phyloP scores from a whole-genome alignment of 164 flowering plant genomes.

The Amborella trichopoda region DNA sequence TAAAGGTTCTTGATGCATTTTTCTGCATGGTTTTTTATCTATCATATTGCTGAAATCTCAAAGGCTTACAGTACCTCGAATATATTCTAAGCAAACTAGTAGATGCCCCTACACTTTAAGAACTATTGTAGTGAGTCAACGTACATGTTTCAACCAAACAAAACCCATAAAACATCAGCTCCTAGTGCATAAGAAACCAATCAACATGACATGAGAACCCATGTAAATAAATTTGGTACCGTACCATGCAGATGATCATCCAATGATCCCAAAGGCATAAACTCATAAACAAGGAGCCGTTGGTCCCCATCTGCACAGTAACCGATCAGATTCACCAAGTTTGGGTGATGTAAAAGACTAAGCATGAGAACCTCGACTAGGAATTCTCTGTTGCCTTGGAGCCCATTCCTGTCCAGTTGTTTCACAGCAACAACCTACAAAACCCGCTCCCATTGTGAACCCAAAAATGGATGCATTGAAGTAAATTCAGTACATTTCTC shows the following conservation, averaged over 20 bases:
- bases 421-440: constrained; percentile 29
- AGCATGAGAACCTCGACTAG: constrained; percentile 35
- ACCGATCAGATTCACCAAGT: constrained; percentile 27
- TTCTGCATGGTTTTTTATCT: no score
- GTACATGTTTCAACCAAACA: background rate
- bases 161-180: background rate
- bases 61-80: background rate
- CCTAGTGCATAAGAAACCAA: background rate
- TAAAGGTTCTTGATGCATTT: no score
- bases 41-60: no score
- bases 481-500: no score
- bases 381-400: constrained; percentile 31
- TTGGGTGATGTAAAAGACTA: constrained; percentile 30
- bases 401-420: constrained; percentile 27
- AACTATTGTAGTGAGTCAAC: background rate
- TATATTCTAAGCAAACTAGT: background rate
- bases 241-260: constrained; percentile 34
- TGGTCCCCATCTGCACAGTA: constrained; percentile 37
- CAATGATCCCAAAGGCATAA: constrained; percentile 26
- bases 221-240: background rate
- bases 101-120: background rate
- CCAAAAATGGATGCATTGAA: no score
- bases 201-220: background rate
- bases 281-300: constrained; percentile 32
- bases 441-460: no score